phyloP scores from a whole-genome alignment of 177 flowering plant species.

The Vitis hybrid region DNA sequence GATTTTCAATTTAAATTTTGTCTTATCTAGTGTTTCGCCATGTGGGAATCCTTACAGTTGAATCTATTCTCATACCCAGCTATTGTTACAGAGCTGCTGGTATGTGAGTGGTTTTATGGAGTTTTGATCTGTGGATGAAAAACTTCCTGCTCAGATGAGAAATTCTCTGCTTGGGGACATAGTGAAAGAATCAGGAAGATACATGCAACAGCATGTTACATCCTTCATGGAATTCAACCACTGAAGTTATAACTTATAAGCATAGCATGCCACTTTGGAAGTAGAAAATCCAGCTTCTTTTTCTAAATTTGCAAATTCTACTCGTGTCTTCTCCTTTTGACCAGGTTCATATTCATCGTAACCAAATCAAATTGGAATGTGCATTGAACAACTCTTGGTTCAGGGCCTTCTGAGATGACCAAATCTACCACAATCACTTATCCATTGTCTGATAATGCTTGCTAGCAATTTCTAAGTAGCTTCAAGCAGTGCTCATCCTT shows the following conservation, averaged over 20 bases:
- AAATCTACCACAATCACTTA: conserved; percentile 25
- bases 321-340: conserved; percentile 11
- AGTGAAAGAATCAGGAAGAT: not conserved
- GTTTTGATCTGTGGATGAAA: too few species aligned
- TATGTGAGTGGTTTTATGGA: not conserved
- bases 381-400: not conserved
- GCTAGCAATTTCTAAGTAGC: conserved; percentile 22
- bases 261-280: conserved; percentile 13
- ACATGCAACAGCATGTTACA: not conserved
- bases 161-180: too few species aligned
- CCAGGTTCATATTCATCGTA: conserved; percentile 6
- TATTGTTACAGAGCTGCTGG: not conserved
- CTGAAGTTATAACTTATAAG: conserved; percentile 8
- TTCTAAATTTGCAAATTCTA: conserved; percentile 6
- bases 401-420: conserved; percentile 14
- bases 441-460: conserved; percentile 18
- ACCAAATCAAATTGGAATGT: conserved; percentile 8
- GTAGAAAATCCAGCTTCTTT: conserved; percentile 18
- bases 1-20: too few species aligned
- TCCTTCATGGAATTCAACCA: conserved; percentile 11
- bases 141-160: too few species aligned
- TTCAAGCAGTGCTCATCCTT: conserved; percentile 19
- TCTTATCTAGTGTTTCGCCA: too few species aligned
- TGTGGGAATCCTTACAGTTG: too few species aligned
- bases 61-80: not conserved